Conservation (phyloP, 2,329 filamentous ascomycete genomes). For the Dactylella cylindrospora region DNA sequence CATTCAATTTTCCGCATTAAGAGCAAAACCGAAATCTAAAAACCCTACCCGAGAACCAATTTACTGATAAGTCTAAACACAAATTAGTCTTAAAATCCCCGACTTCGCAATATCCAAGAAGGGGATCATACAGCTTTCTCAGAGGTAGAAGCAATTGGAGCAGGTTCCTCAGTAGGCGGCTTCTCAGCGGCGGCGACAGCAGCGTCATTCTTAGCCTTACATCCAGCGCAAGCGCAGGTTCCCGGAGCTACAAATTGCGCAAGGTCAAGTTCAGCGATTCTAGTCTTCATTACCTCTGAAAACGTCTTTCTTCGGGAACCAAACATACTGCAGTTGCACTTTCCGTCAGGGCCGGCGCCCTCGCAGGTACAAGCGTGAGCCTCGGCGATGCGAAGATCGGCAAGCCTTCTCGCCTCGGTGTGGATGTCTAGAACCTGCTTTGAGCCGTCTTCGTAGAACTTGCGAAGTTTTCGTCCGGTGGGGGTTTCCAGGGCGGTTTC, state of each 20-base stretch:
- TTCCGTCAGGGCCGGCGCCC: conserved; percentile 15
- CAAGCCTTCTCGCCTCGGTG: conserved; percentile 81
- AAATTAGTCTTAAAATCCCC: too few relatives aligned
- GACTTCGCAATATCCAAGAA: too few relatives aligned
- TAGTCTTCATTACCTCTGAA: too few relatives aligned
- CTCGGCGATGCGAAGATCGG: conserved; percentile 61
- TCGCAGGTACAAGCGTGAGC: conserved; percentile 25
- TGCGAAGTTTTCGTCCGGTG: conserved; percentile 80
- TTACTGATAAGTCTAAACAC: conserved; percentile 40
- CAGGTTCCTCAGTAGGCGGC: background rate
- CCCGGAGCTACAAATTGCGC: conserved; percentile 29
- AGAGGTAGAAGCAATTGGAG: conserved; percentile 9
- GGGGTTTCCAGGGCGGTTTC: conserved; percentile 87
- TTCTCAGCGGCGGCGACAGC: too few relatives aligned
- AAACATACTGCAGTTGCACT: conserved; percentile 26
- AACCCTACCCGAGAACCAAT: too few relatives aligned
- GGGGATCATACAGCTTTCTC: conserved; percentile 39
- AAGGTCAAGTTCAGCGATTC: too few relatives aligned
- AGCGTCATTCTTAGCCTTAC: conserved; percentile 24
- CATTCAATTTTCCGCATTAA: too few relatives aligned
- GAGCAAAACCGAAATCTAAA: too few relatives aligned
- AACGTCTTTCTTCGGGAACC: too few relatives aligned
- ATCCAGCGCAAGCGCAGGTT: conserved; percentile 20
- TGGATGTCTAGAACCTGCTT: conserved; percentile 95
- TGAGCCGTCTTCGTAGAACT: conserved; percentile 81